A percentile compares a stretch with the other conserved stretches of the same genome.
phyloP scores from a whole-genome alignment of 1,139 yeast species.

The Chernovozyma sophiae-reginae region DNA sequence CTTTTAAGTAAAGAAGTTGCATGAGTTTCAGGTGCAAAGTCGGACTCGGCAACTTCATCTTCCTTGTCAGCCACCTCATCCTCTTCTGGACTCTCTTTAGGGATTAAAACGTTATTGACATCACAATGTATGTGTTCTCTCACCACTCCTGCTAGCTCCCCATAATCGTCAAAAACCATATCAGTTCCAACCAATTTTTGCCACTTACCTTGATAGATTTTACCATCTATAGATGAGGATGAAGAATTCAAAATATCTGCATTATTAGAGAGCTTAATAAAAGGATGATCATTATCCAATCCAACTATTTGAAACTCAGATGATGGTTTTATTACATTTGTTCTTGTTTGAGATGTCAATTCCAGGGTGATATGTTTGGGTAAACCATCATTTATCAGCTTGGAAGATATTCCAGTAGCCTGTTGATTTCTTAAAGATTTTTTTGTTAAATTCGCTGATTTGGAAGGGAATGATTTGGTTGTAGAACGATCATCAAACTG shows the following conservation, averaged over 20 bases:
- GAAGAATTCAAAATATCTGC: conserved; percentile 24
- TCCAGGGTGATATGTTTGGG: not conserved
- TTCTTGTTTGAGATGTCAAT: conserved; percentile 8
- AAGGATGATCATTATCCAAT: conserved; percentile 29
- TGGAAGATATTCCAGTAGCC: not conserved
- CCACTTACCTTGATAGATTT: conserved; percentile 76
- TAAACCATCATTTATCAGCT: not conserved
- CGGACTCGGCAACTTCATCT: not conserved
- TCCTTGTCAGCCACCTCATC: conserved; percentile 5
- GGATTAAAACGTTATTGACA: conserved; percentile 22
- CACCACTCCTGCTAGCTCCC: conserved; percentile 45
- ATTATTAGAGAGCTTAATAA: conserved; percentile 37
- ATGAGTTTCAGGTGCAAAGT: not conserved
- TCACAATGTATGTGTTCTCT: conserved; percentile 37
- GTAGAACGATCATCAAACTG: conserved; percentile 5
- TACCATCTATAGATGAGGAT: conserved; percentile 33
- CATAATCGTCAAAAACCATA: conserved; percentile 56
- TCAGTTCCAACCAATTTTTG: conserved; percentile 79
- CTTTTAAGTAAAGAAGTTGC: conserved; percentile 3
- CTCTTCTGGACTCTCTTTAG: conserved; percentile 14
- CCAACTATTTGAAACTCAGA: conserved; percentile 42
- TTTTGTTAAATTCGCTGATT: conserved; percentile 7
- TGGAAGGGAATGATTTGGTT: conserved; percentile 3
- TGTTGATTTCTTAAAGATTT: not conserved
- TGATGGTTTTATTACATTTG: conserved; percentile 32